Evolutionary conservation across 768 basidiomycete species (phyloP).

Genomic region (Amanita rimosa): DNA sequence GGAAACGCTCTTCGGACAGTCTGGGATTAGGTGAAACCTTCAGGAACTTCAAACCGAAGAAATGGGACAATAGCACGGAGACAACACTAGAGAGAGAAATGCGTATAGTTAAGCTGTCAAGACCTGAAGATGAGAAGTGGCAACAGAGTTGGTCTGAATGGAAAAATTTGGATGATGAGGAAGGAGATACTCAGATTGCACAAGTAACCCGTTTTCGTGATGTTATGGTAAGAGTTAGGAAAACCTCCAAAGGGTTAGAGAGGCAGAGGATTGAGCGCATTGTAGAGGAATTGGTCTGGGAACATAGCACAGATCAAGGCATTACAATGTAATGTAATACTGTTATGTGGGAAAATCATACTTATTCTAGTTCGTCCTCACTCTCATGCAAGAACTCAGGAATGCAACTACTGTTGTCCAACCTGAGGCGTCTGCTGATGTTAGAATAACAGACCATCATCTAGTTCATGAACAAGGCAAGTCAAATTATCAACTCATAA

Average conservation of each 20-base stretch:
- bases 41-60: slow-evolving; percentile 56
- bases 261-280: slow-evolving; percentile 61
- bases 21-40: slow-evolving; percentile 23
- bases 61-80: slow-evolving; percentile 47
- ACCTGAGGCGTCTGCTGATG: background rate
- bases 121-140: slow-evolving; percentile 30
- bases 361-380: background rate
- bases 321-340: slow-evolving; percentile 5
- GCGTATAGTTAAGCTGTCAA: slow-evolving; percentile 23
- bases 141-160: slow-evolving; percentile 30
- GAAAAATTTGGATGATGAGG: slow-evolving; percentile 20
- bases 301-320: slow-evolving; percentile 6
- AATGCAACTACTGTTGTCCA: background rate
- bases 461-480: background rate
- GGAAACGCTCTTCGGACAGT: slow-evolving; percentile 28
- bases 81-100: slow-evolving; percentile 30
- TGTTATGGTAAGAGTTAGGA: slow-evolving; percentile 47
- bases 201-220: slow-evolving; percentile 34
- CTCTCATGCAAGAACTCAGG: background rate
- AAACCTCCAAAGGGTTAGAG: slow-evolving; percentile 45
- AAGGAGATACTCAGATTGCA: slow-evolving; percentile 18
- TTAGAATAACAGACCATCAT: background rate
- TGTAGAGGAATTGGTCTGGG: slow-evolving; percentile 62
- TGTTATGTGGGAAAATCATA: slow-evolving; percentile 1
- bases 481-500: background rate